Evolutionary conservation across 1,139 yeast species (phyloP).

Genomic region (Lodderomyces orthopsilosis): DNA sequence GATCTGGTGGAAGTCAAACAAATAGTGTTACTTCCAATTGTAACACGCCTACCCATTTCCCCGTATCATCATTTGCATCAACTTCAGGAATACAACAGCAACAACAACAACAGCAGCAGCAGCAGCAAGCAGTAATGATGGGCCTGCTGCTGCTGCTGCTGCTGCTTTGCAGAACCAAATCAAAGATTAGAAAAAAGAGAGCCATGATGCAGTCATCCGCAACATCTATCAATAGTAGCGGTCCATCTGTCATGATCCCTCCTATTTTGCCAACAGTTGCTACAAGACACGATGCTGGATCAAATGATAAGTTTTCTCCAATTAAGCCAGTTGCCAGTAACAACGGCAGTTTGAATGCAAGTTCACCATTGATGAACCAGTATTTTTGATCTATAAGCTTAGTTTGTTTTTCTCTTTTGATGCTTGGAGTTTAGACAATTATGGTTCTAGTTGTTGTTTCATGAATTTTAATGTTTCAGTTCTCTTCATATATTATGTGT

Average conservation of each 20-base stretch:
- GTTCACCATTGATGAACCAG: slow-evolving; percentile 13
- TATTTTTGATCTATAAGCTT: slow-evolving; percentile 6
- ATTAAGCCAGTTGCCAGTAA: slow-evolving; percentile 10
- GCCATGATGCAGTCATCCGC: slow-evolving; percentile 1
- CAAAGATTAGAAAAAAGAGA: slow-evolving; percentile 12
- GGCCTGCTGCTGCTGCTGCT: slow-evolving; percentile 7
- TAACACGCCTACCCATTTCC: slow-evolving; percentile 28
- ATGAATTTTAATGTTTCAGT: slow-evolving; percentile 1
- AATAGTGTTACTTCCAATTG: slow-evolving; percentile 19
- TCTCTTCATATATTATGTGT: not conserved
- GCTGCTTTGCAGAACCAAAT: slow-evolving; percentile 9
- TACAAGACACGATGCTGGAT: not conserved
- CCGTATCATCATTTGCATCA: slow-evolving; percentile 9
- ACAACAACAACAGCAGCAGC: slow-evolving; percentile 10
- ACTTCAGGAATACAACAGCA: not conserved
- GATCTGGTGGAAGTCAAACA: slow-evolving; percentile 13
- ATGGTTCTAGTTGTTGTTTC: not conserved
- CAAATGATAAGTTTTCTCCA: slow-evolving; percentile 11
- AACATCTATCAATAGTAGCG: not conserved
- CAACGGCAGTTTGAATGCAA: slow-evolving; percentile 6
- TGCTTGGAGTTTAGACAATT: too few species aligned
- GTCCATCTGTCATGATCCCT: not conserved
- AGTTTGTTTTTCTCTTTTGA: too few species aligned
- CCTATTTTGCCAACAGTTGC: not conserved
- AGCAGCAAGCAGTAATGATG: slow-evolving; percentile 5